Evolutionary conservation across 2,329 filamentous ascomycete species (phyloP).

Genomic region (Colletotrichum euphorbiae): DNA sequence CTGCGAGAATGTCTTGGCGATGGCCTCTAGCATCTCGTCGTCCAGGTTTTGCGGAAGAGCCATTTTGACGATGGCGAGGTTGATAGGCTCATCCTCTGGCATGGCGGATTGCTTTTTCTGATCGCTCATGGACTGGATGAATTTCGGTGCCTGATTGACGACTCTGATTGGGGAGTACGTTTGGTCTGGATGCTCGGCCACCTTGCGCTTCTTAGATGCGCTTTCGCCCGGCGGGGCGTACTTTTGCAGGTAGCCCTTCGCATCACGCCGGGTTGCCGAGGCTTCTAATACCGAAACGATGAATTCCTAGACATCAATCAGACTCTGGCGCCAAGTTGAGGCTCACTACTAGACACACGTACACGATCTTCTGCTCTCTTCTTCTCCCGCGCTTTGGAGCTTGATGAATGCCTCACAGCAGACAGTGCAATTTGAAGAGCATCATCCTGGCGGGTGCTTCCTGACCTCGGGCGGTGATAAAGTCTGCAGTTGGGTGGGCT

Average conservation of each 20-base stretch:
- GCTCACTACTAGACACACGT: conserved; percentile 24
- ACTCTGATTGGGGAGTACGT: conserved; percentile 45
- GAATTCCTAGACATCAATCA: conserved; percentile 71
- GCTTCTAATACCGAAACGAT: conserved; percentile 88
- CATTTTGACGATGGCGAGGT: conserved; percentile 89
- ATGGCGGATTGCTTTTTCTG: conserved; percentile 11
- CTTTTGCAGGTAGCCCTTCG: conserved; percentile 89
- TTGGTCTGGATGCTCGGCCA: conserved; percentile 18
- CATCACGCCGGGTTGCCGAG: conserved; percentile 91
- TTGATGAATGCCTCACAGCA: conserved; percentile 33
- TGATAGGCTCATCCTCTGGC: conserved; percentile 50
- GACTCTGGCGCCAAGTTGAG: neutral
- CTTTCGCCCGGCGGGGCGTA: conserved; percentile 62
- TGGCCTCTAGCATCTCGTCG: conserved; percentile 75
- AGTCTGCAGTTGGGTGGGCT: conserved; percentile 22
- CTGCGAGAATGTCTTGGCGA: conserved; percentile 86
- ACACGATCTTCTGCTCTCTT: conserved; percentile 62
- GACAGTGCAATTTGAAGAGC: conserved; percentile 33
- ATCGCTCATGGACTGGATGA: conserved; percentile 52
- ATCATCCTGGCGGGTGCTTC: conserved; percentile 24
- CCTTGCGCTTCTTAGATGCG: conserved; percentile 12
- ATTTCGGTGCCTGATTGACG: conserved; percentile 49
- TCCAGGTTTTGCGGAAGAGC: conserved; percentile 78
- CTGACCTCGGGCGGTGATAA: conserved; percentile 33
- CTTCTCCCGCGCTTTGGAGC: conserved; percentile 49